Base-by-base conservation (phyloP, 495 filamentous ascomycete species). In the Hypoxylon intermedium region DNA sequence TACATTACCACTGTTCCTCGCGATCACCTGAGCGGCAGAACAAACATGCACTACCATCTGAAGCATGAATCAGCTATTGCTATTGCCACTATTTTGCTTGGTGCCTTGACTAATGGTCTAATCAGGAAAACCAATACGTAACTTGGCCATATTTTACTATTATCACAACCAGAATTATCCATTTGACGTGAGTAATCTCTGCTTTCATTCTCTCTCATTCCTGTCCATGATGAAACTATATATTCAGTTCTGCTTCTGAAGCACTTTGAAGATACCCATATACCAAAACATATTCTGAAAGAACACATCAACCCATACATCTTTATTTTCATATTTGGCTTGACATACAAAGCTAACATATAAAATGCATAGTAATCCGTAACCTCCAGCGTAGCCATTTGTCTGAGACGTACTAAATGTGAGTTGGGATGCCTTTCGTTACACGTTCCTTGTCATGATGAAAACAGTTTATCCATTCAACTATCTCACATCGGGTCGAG, bases 1-100 rank as follows among this genome's bases (percentile, higher is more conserved):
- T 26, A 37, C 26, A 60, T 62, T 67, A 61, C 74, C 75, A 80
- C 75, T 65, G 77, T 78, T 79, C 75, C 50, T 52, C 72, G 92
- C 83, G 88, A 97, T 83, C 75, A 79, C 84, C 85, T 93, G 93
- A 93, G 89, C 92, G 90, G 79, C 79, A 78, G 88, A 90, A 94
- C 88, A 87, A 77, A 95, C 93, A 98, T 98, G 93, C 93, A 98
- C 87, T 88, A 98, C 93, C 93, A 96, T 97, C 93, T 98, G 93
- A 98, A 69, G 63, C 51, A 58, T 58, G 48, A 66, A 52, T 52
- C 67, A 55, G 72, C 26, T 48, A 58, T 60, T 53, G 48, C 24
- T 53, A 37, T 58, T 60, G 31, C 28, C 44, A 53, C 54, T 12
- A 60, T 51, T 58, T 30, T 65, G 11, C 48, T 53, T 26, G 47